These are phyloP conservation scores for Saturnispora kantuleensis DNA, from an alignment of 805 yeast genomes.

Conservation along the genomic window DNA sequence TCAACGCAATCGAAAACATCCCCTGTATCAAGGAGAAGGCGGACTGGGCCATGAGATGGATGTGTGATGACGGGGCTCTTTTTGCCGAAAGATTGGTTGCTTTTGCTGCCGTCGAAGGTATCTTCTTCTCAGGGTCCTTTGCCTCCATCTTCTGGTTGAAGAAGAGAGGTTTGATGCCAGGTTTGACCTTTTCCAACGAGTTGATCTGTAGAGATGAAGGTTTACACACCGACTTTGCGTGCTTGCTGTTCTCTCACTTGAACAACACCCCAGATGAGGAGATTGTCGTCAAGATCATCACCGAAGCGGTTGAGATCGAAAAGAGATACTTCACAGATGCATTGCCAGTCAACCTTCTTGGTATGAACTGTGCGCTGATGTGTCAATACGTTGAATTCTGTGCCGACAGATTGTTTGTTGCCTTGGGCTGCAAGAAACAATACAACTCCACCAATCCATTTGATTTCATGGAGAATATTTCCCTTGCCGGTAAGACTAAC, in stretches of 20 bases:
- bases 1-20: constrained; percentile 92
- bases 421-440: constrained; percentile 84
- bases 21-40: constrained; percentile 97
- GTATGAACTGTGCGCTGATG: constrained; percentile 92
- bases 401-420: constrained; percentile 88
- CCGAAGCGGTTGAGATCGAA: constrained; percentile 93
- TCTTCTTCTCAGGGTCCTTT: constrained; percentile 95
- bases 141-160: constrained; percentile 98
- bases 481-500: constrained; percentile 97
- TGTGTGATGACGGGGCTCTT: constrained; percentile 73
- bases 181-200: constrained; percentile 95
- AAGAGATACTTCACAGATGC: constrained; percentile 93
- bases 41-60: constrained; percentile 99
- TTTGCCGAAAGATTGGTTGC: constrained; percentile 96
- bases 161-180: constrained; percentile 99
- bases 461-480: constrained; percentile 98
- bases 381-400: constrained; percentile 96
- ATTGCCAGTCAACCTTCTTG: constrained; percentile 82
- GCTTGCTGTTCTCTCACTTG: constrained; percentile 86
- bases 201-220: constrained; percentile 98
- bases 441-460: constrained; percentile 89
- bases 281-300: constrained; percentile 76
- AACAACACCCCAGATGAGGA: constrained; percentile 75
- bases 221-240: constrained; percentile 96
- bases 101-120: constrained; percentile 98